A percentile compares a stretch with the other conserved stretches of the same genome.
Conservation (phyloP, 2,329 filamentous ascomycete species). For the Cercospora citrullina region DNA sequence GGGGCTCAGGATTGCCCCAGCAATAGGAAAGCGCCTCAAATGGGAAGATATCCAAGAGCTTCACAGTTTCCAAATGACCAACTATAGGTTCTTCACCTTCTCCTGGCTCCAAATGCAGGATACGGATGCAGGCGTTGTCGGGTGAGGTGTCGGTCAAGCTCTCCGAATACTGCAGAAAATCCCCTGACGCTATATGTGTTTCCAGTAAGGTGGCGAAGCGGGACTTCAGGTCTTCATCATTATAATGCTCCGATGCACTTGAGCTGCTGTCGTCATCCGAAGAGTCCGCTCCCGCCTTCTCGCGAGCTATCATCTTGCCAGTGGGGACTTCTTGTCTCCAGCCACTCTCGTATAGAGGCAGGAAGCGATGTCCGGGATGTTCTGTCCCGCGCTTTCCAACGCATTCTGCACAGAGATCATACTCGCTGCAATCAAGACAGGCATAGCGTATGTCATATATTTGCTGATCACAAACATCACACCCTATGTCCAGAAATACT, state of each 20-base stretch:
- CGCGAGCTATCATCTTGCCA: not conserved
- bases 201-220: not conserved
- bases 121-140: not conserved
- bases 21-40: constrained; percentile 15
- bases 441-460: constrained; percentile 6
- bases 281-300: not conserved
- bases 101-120: constrained; percentile 8
- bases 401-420: constrained; percentile 10
- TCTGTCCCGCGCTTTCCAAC: not conserved
- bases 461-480: not conserved
- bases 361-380: not conserved
- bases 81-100: not conserved
- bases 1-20: constrained; percentile 10
- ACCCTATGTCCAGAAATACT: not conserved
- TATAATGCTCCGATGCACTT: not conserved
- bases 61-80: constrained; percentile 5
- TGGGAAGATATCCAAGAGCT: not conserved
- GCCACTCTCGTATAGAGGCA: not conserved
- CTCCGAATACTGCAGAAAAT: not conserved
- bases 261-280: not conserved
- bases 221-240: not conserved
- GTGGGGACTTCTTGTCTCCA: not conserved
- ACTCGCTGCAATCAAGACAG: constrained; percentile 10
- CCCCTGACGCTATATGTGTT: not conserved
- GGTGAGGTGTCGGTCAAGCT: not conserved